These are phyloP conservation scores for Lactuca sativa DNA, from an alignment of 129 eudicot genomes.

Conservation along the genomic window DNA sequence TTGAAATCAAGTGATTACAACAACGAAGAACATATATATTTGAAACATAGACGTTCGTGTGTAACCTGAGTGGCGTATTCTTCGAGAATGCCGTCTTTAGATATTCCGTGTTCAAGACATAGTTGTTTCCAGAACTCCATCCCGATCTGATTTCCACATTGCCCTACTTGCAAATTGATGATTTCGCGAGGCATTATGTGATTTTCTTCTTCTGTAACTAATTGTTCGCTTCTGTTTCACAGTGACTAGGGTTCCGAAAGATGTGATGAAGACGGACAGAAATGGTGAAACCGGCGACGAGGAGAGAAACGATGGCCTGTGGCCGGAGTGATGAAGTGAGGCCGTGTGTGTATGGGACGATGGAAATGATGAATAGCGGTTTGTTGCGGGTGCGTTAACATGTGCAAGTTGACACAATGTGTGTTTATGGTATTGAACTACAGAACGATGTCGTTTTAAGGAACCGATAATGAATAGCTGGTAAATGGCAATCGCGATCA, in stretches of 20 bases:
- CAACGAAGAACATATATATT: neutral
- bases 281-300: constrained; percentile 1
- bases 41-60: neutral
- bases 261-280: neutral
- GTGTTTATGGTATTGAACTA: too few relatives aligned
- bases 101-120: constrained; percentile 90
- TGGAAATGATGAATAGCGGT: constrained; percentile 7
- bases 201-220: neutral
- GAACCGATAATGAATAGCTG: too few relatives aligned
- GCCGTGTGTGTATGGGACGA: constrained; percentile 1
- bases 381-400: neutral
- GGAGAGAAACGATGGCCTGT: neutral
- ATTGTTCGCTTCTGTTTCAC: neutral
- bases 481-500: too few relatives aligned
- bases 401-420: too few relatives aligned
- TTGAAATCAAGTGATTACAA: constrained; percentile 1
- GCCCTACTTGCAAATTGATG: constrained; percentile 85
- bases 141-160: constrained; percentile 96
- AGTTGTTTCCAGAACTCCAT: constrained; percentile 99
- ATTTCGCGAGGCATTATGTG: constrained; percentile 77
- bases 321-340: constrained; percentile 10
- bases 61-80: constrained; percentile 92
- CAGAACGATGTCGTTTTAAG: too few relatives aligned
- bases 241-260: neutral
- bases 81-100: constrained; percentile 93